These are phyloP conservation scores for Neonothopanus nambi DNA, from an alignment of 1,284 basidiomycete species.

Conservation along the genomic window DNA sequence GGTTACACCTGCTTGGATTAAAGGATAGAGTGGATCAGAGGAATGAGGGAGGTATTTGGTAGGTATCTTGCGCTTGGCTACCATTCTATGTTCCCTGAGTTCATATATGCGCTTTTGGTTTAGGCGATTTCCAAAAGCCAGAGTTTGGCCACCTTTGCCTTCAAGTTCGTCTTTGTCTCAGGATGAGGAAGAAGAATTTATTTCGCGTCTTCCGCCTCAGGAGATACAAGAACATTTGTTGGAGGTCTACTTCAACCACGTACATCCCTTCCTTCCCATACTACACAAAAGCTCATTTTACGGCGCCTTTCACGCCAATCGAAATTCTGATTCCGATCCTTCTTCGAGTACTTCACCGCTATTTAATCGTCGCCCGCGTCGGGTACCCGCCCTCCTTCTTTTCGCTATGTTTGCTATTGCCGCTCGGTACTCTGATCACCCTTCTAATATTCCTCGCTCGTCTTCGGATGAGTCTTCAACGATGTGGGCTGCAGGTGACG, in stretches of 20 bases:
- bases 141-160: conserved; percentile 78
- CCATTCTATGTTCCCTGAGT: too few species aligned
- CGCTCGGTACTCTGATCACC: conserved; percentile 60
- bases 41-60: conserved; percentile 82
- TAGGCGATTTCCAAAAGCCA: conserved; percentile 79
- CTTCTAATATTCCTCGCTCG: conserved; percentile 39
- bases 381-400: conserved; percentile 66
- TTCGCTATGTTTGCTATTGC: conserved; percentile 79
- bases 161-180: conserved; percentile 26
- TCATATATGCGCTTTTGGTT: too few species aligned
- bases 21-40: conserved; percentile 61
- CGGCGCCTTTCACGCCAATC: conserved; percentile 50
- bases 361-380: conserved; percentile 40
- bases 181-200: conserved; percentile 39
- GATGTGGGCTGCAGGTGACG: conserved; percentile 80
- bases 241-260: conserved; percentile 75
- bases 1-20: conserved; percentile 71
- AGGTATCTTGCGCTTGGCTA: too few species aligned
- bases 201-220: conserved; percentile 50
- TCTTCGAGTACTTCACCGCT: conserved; percentile 33
- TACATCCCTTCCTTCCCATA: conserved; percentile 75
- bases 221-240: conserved; percentile 68
- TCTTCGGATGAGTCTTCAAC: conserved; percentile 38
- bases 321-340: conserved; percentile 28
- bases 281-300: conserved; percentile 72